Base-by-base conservation (phyloP, 805 yeast species). In the Yarrowia sp. region DNA sequence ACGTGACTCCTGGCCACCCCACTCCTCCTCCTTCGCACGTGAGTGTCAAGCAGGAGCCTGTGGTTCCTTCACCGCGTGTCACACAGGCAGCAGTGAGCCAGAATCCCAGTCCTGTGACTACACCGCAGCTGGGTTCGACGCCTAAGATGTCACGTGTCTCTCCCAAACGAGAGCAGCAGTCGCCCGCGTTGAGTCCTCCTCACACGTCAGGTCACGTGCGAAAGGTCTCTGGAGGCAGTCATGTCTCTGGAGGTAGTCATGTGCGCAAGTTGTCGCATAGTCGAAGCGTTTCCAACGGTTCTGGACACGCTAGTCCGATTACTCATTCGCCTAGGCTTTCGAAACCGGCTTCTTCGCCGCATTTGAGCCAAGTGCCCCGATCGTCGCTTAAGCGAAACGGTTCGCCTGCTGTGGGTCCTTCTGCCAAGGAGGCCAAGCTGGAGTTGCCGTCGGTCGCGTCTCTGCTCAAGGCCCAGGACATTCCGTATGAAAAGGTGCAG, bases 401-500 rank as follows among this genome's bases (percentile, higher is more conserved):
- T 1, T 51, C 59, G 1, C 43, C 43, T 24, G 41, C 32, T 6
- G n/a, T 36, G 4, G 16, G 12, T 22, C 43, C 41, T 2, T 36
- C 32, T 0, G 59, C 59, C 17, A 51, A 51, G 17, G 43, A 51
- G 17, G 43, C 35, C 43, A 51, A 51, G 43, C 24, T 54, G 61
- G 61, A 54, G 11, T 26, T 61, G 65, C 65, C 49, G 8, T 65
- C 49, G 7, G 51, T 33, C 14, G 36, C 36, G 12, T 49, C 59
- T 2, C n/a, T 26, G 38, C 35, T 66, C 14, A 30, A 52, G 16
- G 69, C 68, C 9, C 68, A 67, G 56, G 74, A 72, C 22, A 68
- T 70, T 38, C 73, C 71, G 11, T 56, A 67, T 17, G 73, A 71
- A 11, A 69, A 70, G 63, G 68, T 70, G 6, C 52, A 68, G 16